Conservation (phyloP, 2,329 filamentous ascomycete genomes). For the Xylariaceae sp. region DNA sequence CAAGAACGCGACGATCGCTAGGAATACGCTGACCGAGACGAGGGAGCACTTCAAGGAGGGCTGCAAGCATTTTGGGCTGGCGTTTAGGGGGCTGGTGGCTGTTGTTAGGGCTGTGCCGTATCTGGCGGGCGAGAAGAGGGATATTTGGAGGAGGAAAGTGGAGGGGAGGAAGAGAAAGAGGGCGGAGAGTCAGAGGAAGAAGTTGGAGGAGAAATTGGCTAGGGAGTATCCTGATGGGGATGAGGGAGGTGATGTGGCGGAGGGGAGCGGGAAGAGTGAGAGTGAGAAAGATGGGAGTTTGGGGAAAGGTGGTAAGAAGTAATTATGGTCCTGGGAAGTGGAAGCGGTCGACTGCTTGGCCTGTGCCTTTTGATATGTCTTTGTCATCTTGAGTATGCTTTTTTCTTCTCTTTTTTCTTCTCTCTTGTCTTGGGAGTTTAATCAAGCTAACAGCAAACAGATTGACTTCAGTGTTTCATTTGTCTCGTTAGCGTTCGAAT, state of each 20-base stretch:
- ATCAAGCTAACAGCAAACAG: conserved; percentile 4
- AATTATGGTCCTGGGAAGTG: too few species aligned
- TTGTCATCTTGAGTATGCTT: conserved; percentile 15
- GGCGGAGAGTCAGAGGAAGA: conserved; percentile 45
- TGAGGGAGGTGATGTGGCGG: too few species aligned
- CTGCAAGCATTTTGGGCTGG: conserved; percentile 46
- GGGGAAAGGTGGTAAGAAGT: not conserved
- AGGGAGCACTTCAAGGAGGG: conserved; percentile 49
- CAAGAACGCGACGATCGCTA: conserved; percentile 50
- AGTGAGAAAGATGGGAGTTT: not conserved
- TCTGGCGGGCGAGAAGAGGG: conserved; percentile 47
- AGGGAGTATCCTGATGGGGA: not conserved
- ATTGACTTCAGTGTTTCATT: conserved; percentile 2
- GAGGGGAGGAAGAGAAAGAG: conserved; percentile 43
- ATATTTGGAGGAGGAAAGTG: conserved; percentile 39
- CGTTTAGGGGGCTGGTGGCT: conserved; percentile 41
- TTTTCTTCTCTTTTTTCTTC: not conserved
- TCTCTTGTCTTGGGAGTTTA: not conserved
- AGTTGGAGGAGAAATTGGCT: conserved; percentile 43
- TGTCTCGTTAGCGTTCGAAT: not conserved
- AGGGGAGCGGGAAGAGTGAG: not conserved
- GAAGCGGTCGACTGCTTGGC: too few species aligned
- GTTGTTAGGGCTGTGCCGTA: conserved; percentile 46
- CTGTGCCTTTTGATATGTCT: not conserved
- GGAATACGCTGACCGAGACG: conserved; percentile 47